Base-by-base conservation (phyloP, 805 yeast species). In the Cephaloascus albidus region DNA sequence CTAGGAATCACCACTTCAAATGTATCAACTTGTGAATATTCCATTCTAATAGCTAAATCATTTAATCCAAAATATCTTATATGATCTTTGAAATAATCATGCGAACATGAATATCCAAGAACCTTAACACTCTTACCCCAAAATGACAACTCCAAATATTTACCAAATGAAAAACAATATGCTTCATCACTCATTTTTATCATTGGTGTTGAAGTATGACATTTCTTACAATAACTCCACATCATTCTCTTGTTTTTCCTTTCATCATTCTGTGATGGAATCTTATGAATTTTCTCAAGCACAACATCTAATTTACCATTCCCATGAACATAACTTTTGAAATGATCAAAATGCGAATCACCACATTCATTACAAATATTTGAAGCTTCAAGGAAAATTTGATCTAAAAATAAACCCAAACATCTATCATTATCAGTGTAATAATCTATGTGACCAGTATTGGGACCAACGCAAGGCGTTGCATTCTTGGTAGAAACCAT, bases 381-480 rank as follows among this genome's bases (percentile, higher is more conserved):
- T 18, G 69, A 61, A 1, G 86, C 78, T n/a, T 85, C 81, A 4
- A 73, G 63, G 42, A 87, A 81, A 31, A 80, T 68, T 40, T 81
- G 84, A 51, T 94, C 97, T 34, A 93, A 76, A 48, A 81, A 87
- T 50, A 85, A 85, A 1, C 98, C 98, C 34, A 94, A 60, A 8
- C 95, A 81, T 53, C 84, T 81, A 55, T 94, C 98, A 42, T 81
- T 85, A 37, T 87, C 96, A 65, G 95, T 78, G 54, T 90, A 93
- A 52, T 72, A 94, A 44, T 89, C 96, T 37, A 89, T 81, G 2
- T 80, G 76, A 27, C 85, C 78, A n/a, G 78, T 66, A 40, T 78
- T 86, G 0, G 99, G 98, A 0, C 97, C 97, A 33, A 79, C 66
- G 52, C 98, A 93, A 0, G 97, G 97, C 0, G 95, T 87, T 0